Evolutionary conservation across 768 basidiomycete genomes (phyloP).

Genomic region (Panaeolus cyanescens): DNA sequence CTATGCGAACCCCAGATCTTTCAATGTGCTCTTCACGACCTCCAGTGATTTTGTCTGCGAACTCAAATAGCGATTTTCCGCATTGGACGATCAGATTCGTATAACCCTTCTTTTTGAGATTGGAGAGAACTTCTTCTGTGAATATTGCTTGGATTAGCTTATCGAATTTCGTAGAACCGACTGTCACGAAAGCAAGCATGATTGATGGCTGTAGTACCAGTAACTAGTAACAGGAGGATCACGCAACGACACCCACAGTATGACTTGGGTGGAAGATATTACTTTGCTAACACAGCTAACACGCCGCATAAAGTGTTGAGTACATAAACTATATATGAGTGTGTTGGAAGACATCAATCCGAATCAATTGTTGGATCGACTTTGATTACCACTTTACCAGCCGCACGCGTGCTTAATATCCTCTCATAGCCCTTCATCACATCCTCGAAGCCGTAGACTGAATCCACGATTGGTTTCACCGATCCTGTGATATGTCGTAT

Average conservation of each 20-base stretch:
- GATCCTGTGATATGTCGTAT: constrained; percentile 33
- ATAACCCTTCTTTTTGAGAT: constrained; percentile 58
- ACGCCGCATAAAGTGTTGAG: too few relatives aligned
- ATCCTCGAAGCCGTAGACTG: constrained; percentile 57
- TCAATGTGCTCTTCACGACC: constrained; percentile 27
- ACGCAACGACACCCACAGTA: too few relatives aligned
- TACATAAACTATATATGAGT: neutral
- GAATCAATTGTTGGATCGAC: constrained; percentile 28
- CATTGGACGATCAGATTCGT: constrained; percentile 70
- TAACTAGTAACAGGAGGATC: neutral
- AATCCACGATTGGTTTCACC: constrained; percentile 60
- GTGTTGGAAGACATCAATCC: neutral
- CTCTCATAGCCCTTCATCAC: constrained; percentile 62
- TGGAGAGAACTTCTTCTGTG: constrained; percentile 56
- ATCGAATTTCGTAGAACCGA: constrained; percentile 90
- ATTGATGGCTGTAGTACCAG: neutral
- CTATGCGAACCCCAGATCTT: constrained; percentile 51
- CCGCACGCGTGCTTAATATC: constrained; percentile 54
- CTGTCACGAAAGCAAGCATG: constrained; percentile 74
- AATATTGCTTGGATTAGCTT: constrained; percentile 63
- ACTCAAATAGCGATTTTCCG: constrained; percentile 63
- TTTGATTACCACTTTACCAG: constrained; percentile 69
- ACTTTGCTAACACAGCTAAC: too few relatives aligned
- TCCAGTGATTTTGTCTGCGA: constrained; percentile 27
- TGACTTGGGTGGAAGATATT: too few relatives aligned